These are phyloP conservation scores for Arthrobotrys pseudoclavata DNA, from an alignment of 2,329 filamentous ascomycete species.

Conservation along the genomic window DNA sequence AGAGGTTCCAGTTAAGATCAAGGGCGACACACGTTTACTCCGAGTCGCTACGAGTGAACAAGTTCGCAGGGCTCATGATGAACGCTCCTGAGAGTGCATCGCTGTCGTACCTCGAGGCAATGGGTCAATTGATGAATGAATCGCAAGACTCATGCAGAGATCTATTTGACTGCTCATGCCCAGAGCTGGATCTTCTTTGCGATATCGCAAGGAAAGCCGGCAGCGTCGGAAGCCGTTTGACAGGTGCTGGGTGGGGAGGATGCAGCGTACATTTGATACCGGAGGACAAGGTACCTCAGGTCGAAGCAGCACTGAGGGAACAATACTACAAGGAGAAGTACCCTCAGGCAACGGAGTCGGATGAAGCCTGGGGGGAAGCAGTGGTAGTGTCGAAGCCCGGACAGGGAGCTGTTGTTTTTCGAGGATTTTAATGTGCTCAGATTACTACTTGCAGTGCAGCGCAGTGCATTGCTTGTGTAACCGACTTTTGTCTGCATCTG, in stretches of 20 bases:
- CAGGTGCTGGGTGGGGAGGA: conserved; percentile 96
- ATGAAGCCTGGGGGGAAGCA: conserved; percentile 81
- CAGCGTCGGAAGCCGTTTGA: conserved; percentile 85
- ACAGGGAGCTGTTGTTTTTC: conserved; percentile 70
- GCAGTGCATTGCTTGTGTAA: conserved; percentile 17
- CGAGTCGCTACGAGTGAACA: conserved; percentile 86
- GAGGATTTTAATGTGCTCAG: conserved; percentile 39
- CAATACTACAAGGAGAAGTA: conserved; percentile 85
- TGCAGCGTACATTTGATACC: conserved; percentile 95
- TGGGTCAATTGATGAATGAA: conserved; percentile 87
- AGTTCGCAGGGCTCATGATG: conserved; percentile 82
- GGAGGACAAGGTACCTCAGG: conserved; percentile 81
- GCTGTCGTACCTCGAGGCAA: conserved; percentile 77
- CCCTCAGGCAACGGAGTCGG: conserved; percentile 72
- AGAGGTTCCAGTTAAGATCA: conserved; percentile 87
- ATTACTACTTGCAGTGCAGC: conserved; percentile 6
- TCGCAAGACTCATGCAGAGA: conserved; percentile 90
- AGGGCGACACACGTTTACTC: conserved; percentile 90
- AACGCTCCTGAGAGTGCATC: conserved; percentile 69
- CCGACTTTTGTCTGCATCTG: neutral
- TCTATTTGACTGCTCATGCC: conserved; percentile 90
- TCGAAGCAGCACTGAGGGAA: conserved; percentile 81
- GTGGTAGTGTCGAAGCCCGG: conserved; percentile 92
- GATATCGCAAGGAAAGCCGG: conserved; percentile 81
- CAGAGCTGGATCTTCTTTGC: conserved; percentile 92